Evolutionary conservation across 306 rosid species (phyloP), one percentile per base, ranked within the genome.

Genomic region (Begonia peltatifolia): DNA sequence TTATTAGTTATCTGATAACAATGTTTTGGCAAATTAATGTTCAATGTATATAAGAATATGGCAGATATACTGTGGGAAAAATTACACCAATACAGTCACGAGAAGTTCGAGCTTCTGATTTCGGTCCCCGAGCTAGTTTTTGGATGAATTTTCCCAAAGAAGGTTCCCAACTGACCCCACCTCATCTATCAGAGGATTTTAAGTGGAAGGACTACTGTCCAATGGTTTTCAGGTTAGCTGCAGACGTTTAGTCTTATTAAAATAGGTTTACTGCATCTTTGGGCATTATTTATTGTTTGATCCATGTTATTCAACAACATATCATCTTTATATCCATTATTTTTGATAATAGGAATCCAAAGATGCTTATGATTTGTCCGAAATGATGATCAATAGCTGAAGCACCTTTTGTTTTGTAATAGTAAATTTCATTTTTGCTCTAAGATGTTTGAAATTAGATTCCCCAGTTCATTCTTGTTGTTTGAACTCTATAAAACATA

Each of bases 131-230:
- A 59, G 99, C 99, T 57, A 90, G 99, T 75, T 90, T 90, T 76
- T 90, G 99, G 99, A 90, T 86, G 99, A 86, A 69, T 66, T 90
- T 90, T 78, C 99, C 99, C 9, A 86, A 63, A 75, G 88, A 83
- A 67, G 99, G 99, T 58, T 90, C 99, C 48, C 95, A 86, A 38
- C 59, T 90, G 81, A 90, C 99, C 53, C 99, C 95, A 17, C 58
- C 99, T 71, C 99, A 90, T 71, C 99, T 79, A 46, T 90, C 99
- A 5, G 99, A 86, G 56, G 94, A 79, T 75, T 90, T 90, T 68
- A 90, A 84, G 70, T 90, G 99, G 99, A 90, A 90, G 63, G 99
- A 90, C 76, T 90, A 90, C 50, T 90, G 99, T 58, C 95, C 95
- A 3, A 90, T 90, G 99, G 99, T 90, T 46, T 90, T 90, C 80